A percentile compares a stretch with the other conserved stretches of the same genome.
phyloP scores from a whole-genome alignment of 208 protist genomes.

The Endotrypanum monterogeii region DNA sequence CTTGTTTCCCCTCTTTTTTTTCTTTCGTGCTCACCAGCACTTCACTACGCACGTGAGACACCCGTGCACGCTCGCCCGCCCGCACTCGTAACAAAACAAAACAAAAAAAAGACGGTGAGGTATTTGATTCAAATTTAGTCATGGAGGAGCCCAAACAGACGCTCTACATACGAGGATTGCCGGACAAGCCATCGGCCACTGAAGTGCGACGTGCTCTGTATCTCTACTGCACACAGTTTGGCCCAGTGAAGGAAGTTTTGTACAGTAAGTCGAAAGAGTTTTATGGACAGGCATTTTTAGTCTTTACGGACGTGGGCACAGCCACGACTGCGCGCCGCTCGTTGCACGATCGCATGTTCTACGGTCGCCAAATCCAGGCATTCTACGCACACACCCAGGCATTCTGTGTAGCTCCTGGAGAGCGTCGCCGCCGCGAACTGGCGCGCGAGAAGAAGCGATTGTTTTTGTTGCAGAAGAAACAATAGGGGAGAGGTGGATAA shows the following conservation, averaged over 20 bases:
- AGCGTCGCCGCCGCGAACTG: constrained; percentile 65
- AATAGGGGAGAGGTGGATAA: constrained; percentile 17
- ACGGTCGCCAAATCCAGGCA: constrained; percentile 70
- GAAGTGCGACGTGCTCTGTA: constrained; percentile 80
- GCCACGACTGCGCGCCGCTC: constrained; percentile 69
- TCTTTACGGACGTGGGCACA: constrained; percentile 85
- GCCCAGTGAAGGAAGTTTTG: constrained; percentile 70
- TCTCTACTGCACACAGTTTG: constrained; percentile 86
- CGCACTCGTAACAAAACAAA: too few relatives aligned
- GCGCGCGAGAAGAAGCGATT: constrained; percentile 32
- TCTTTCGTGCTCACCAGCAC: not conserved
- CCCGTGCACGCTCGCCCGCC: not conserved
- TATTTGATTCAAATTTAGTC: not conserved
- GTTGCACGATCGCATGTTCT: constrained; percentile 73
- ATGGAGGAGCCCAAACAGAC: constrained; percentile 87
- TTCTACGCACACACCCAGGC: constrained; percentile 78
- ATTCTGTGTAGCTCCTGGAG: constrained; percentile 70
- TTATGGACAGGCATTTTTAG: constrained; percentile 88
- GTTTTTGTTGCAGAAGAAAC: constrained; percentile 22
- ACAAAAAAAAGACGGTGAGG: not conserved
- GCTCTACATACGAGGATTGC: constrained; percentile 81
- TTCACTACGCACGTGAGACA: not conserved
- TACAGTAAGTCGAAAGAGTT: constrained; percentile 61
- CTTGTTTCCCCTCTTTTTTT: not conserved
- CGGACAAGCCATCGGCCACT: constrained; percentile 77